phyloP scores from a whole-genome alignment of 495 filamentous ascomycete species.

The Cercophora scortea region DNA sequence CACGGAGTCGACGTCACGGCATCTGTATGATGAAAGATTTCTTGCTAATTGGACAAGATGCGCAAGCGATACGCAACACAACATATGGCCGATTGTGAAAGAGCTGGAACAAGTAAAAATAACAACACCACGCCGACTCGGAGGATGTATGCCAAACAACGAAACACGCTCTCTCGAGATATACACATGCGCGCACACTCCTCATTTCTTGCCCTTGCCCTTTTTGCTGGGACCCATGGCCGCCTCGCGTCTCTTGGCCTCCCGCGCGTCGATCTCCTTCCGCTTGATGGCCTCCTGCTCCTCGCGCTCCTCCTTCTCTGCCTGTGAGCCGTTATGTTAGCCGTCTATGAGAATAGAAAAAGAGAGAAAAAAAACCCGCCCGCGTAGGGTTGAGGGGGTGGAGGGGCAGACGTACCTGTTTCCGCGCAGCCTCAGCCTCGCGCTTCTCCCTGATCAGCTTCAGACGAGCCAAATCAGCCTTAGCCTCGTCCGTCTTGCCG shows the following conservation, averaged over 20 bases:
- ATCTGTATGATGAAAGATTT: too few species aligned
- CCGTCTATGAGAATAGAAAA: neutral
- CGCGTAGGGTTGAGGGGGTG: neutral
- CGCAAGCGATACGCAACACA: too few species aligned
- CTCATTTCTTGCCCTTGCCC: slow-evolving; percentile 29
- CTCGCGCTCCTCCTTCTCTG: slow-evolving; percentile 67
- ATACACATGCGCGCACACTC: too few species aligned
- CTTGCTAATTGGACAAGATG: too few species aligned
- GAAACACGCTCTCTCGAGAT: too few species aligned
- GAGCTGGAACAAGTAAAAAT: neutral
- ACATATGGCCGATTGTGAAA: neutral
- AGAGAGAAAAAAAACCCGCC: neutral
- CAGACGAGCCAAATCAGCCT: slow-evolving; percentile 81
- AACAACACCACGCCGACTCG: too few species aligned
- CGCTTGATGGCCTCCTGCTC: slow-evolving; percentile 46
- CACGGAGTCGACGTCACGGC: too few species aligned
- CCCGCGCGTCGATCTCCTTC: slow-evolving; percentile 41
- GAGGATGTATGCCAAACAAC: too few species aligned
- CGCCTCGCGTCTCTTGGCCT: slow-evolving; percentile 62
- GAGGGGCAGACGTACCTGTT: slow-evolving; percentile 38
- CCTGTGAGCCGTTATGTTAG: slow-evolving; percentile 21
- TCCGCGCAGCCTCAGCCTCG: slow-evolving; percentile 65
- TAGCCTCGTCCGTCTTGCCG: slow-evolving; percentile 95
- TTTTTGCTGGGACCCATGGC: slow-evolving; percentile 31
- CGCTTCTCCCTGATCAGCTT: slow-evolving; percentile 74